phyloP scores from a whole-genome alignment of 1,139 yeast species.

The Geotrichum reessii region DNA sequence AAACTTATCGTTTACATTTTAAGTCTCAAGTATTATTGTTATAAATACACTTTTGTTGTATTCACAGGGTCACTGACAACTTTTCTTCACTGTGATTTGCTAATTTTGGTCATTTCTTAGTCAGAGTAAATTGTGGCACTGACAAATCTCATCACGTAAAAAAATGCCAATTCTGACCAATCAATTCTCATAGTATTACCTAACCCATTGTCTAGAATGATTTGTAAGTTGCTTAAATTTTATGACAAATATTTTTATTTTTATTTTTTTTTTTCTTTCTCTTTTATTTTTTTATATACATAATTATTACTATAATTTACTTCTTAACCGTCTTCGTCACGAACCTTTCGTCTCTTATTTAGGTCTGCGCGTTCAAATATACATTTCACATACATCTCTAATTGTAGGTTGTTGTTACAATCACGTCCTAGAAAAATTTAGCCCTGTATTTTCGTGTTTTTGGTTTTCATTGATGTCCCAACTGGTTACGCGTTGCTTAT shows the following conservation, averaged over 20 bases:
- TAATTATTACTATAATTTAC: background rate
- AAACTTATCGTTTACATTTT: background rate
- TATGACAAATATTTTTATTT: background rate
- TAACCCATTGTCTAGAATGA: background rate
- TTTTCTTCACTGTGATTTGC: background rate
- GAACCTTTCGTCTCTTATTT: background rate
- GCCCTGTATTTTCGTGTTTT: background rate
- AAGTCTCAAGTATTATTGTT: background rate
- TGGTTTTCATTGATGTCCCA: background rate
- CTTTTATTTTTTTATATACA: background rate
- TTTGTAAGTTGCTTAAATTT: background rate
- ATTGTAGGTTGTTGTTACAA: background rate
- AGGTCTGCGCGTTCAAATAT: background rate
- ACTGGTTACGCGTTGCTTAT: background rate
- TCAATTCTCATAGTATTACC: background rate
- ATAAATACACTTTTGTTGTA: background rate
- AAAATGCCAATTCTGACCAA: constrained; percentile 4
- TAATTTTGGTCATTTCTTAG: background rate
- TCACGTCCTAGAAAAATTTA: background rate
- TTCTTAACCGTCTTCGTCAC: background rate
- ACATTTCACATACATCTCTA: background rate
- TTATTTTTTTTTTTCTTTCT: background rate
- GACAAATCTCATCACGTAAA: constrained; percentile 9
- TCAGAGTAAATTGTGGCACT: background rate
- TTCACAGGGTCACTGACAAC: background rate